Evolutionary conservation across 83 land plant genomes (phyloP).

Genomic region (Thuja plicata): DNA sequence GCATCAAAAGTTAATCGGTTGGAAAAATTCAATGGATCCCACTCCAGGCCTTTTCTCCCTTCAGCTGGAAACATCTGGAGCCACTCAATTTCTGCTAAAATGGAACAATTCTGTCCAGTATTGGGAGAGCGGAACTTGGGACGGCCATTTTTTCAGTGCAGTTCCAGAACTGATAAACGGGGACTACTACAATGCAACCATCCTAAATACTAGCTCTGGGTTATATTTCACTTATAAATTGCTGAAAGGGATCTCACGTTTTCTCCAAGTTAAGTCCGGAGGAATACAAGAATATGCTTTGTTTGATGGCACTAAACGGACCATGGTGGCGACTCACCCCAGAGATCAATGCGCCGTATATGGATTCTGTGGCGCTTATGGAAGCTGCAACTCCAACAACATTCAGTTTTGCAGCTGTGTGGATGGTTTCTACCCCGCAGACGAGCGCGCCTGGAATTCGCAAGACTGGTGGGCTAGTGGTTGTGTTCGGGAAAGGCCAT

Average conservation of each 20-base stretch:
- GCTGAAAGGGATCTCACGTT: neutral
- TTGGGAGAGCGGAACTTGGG: constrained; percentile 29
- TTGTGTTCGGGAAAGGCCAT: neutral
- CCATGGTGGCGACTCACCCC: neutral
- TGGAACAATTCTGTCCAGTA: constrained; percentile 8
- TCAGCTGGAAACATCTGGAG: constrained; percentile 2
- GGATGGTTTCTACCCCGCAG: constrained; percentile 21
- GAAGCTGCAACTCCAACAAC: too few relatives aligned
- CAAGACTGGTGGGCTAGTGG: constrained; percentile 23
- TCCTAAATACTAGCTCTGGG: neutral
- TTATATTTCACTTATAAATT: constrained; percentile 18
- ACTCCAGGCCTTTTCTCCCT: constrained; percentile 12
- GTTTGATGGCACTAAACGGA: neutral
- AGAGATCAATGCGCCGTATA: neutral
- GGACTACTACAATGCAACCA: neutral
- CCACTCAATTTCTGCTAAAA: neutral
- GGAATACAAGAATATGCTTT: too few relatives aligned
- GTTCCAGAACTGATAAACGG: constrained; percentile 5
- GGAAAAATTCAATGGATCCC: constrained; percentile 23
- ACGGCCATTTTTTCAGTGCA: neutral
- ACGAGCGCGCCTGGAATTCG: constrained; percentile 5
- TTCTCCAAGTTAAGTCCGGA: too few relatives aligned
- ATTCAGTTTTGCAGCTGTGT: constrained; percentile 18
- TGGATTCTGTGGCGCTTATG: constrained; percentile 15
- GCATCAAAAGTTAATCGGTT: neutral